Conservation (phyloP, 768 basidiomycete genomes). For the Gelatoporia subvermispora region DNA sequence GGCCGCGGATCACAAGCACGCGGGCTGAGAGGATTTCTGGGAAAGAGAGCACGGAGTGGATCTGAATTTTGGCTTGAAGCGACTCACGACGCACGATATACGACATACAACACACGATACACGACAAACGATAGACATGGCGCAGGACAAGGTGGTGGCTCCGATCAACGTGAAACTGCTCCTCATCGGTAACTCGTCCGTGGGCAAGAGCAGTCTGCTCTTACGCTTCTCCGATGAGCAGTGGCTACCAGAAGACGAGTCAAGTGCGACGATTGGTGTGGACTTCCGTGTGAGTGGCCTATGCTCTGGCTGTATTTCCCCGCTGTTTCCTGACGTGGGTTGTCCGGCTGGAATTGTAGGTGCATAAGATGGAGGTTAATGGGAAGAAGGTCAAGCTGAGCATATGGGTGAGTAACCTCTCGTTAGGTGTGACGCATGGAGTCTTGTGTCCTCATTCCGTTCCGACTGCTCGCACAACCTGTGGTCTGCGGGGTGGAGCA, state of each 20-base stretch:
- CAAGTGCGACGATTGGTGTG: constrained; percentile 79
- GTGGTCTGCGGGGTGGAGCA: too few relatives aligned
- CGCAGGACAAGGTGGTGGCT: constrained; percentile 16
- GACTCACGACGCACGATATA: too few relatives aligned
- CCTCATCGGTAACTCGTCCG: constrained; percentile 83
- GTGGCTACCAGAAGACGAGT: constrained; percentile 89
- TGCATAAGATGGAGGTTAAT: constrained; percentile 83
- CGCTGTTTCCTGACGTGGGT: too few relatives aligned
- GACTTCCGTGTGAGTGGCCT: constrained; percentile 74
- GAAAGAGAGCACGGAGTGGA: too few relatives aligned
- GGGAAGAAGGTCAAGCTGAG: constrained; percentile 87
- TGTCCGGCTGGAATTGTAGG: too few relatives aligned
- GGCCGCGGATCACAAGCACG: too few relatives aligned
- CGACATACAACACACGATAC: not conserved
- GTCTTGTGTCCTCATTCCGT: too few relatives aligned
- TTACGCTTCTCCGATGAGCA: constrained; percentile 96
- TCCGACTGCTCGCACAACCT: too few relatives aligned
- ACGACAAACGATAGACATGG: not conserved
- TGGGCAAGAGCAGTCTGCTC: constrained; percentile 88
- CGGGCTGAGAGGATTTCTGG: too few relatives aligned
- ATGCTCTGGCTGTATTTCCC: too few relatives aligned
- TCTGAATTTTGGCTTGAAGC: too few relatives aligned
- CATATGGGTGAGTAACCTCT: constrained; percentile 73
- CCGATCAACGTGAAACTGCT: constrained; percentile 79
- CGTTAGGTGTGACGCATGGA: too few relatives aligned